These are phyloP conservation scores for Cylindrotheca fusiformis DNA, from an alignment of 108 stramenopile species.

Conservation along the genomic window DNA sequence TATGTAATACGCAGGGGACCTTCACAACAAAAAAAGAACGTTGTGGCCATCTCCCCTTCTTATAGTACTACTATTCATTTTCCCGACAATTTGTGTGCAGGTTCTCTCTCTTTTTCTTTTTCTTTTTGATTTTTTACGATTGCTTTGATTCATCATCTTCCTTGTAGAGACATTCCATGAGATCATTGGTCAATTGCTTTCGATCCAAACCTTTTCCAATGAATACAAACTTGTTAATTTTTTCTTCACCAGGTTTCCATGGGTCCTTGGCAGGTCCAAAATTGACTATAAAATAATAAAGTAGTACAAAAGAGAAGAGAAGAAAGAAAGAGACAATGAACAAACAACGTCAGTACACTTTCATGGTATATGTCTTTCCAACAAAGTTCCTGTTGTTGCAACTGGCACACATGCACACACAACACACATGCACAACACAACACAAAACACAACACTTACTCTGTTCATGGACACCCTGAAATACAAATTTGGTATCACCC, in stretches of 20 bases:
- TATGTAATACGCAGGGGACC: too few relatives aligned
- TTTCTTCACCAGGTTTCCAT: slow-evolving; percentile 76
- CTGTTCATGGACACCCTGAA: slow-evolving; percentile 97
- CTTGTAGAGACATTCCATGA: slow-evolving; percentile 91
- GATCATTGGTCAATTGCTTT: slow-evolving; percentile 74
- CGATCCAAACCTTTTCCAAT: slow-evolving; percentile 93
- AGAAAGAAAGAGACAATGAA: slow-evolving; percentile 6
- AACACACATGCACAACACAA: neutral
- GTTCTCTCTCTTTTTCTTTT: too few relatives aligned
- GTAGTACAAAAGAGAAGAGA: too few relatives aligned
- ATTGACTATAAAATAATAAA: slow-evolving; percentile 43
- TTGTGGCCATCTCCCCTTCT: too few relatives aligned
- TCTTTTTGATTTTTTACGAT: too few relatives aligned
- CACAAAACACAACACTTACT: slow-evolving; percentile 36
- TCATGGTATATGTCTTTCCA: too few relatives aligned
- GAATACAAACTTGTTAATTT: slow-evolving; percentile 93
- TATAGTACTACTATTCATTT: too few relatives aligned
- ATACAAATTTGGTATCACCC: slow-evolving; percentile 94
- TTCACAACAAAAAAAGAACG: too few relatives aligned
- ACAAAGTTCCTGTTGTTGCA: too few relatives aligned
- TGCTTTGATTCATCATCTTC: too few relatives aligned
- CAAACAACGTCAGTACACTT: neutral
- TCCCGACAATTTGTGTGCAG: too few relatives aligned
- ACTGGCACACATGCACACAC: too few relatives aligned
- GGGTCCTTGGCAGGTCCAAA: slow-evolving; percentile 91